Evolutionary conservation across 2,329 filamentous ascomycete genomes (phyloP).

Genomic region (Fusarium sulawesiense): DNA sequence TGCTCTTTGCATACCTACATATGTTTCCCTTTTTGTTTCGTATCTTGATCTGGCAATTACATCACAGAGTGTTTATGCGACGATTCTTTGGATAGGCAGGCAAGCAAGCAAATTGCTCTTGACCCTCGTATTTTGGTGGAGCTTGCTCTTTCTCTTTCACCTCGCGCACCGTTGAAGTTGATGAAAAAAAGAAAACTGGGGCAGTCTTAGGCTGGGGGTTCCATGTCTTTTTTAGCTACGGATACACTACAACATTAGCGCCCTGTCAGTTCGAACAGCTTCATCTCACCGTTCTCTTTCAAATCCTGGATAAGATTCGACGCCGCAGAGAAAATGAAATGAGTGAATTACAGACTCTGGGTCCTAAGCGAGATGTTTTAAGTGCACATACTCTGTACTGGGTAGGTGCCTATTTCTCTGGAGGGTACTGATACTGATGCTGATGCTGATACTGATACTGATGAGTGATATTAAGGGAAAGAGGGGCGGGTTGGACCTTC

Average conservation of each 20-base stretch:
- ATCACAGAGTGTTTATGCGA: background rate
- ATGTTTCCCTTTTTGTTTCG: background rate
- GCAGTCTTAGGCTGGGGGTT: slow-evolving; percentile 27
- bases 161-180: slow-evolving; percentile 28
- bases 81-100: background rate
- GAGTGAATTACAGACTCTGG: background rate
- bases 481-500: background rate
- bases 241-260: background rate
- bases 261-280: slow-evolving; percentile 8
- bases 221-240: slow-evolving; percentile 19
- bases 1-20: background rate
- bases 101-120: background rate
- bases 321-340: background rate
- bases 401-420: background rate
- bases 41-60: background rate
- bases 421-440: background rate
- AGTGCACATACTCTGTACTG: background rate
- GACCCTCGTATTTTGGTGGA: slow-evolving; percentile 10
- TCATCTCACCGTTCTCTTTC: slow-evolving; percentile 12
- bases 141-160: slow-evolving; percentile 3
- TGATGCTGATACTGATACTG: too few species aligned
- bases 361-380: background rate
- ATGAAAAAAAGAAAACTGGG: slow-evolving; percentile 25
- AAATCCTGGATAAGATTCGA: background rate
- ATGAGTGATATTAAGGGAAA: background rate